Conservation (phyloP, 495 filamentous ascomycete species). For the Eremomyces bilateralis region DNA sequence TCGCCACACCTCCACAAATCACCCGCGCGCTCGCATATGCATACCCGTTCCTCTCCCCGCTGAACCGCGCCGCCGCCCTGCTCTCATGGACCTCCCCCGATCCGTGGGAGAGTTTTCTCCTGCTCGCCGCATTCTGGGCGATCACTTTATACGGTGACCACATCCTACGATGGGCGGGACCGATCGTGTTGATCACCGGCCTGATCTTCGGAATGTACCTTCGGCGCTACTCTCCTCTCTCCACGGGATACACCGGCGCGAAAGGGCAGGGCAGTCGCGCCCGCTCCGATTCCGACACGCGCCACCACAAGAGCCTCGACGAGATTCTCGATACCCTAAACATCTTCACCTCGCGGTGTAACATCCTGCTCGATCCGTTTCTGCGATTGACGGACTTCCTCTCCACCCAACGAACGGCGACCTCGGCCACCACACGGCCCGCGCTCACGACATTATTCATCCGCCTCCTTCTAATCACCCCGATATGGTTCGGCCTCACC, state of each 20-base stretch:
- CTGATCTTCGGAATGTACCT: conserved; percentile 87
- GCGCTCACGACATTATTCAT: conserved; percentile 77
- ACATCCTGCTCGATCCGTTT: conserved; percentile 74
- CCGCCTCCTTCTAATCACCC: conserved; percentile 68
- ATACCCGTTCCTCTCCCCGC: conserved; percentile 71
- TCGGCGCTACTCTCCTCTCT: conserved; percentile 71
- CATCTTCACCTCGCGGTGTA: conserved; percentile 72
- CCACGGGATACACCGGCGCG: conserved; percentile 50
- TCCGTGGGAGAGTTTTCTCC: conserved; percentile 87
- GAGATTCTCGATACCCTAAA: conserved; percentile 89
- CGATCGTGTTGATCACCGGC: conserved; percentile 52
- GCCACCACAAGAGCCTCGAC: conserved; percentile 70
- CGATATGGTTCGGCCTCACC: conserved; percentile 65
- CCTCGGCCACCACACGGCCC: conserved; percentile 79
- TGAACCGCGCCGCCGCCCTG: conserved; percentile 65
- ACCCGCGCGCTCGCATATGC: conserved; percentile 84
- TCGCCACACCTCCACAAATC: conserved; percentile 82
- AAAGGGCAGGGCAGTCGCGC: conserved; percentile 30
- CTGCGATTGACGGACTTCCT: conserved; percentile 79
- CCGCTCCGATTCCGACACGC: conserved; percentile 35
- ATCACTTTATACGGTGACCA: conserved; percentile 66
- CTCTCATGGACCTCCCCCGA: conserved; percentile 86
- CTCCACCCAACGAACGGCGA: conserved; percentile 75
- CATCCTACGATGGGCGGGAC: conserved; percentile 58
- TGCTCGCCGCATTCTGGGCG: conserved; percentile 70